These are phyloP conservation scores for Kwoniella shandongensis DNA, from an alignment of 768 basidiomycete genomes.

Conservation along the genomic window DNA sequence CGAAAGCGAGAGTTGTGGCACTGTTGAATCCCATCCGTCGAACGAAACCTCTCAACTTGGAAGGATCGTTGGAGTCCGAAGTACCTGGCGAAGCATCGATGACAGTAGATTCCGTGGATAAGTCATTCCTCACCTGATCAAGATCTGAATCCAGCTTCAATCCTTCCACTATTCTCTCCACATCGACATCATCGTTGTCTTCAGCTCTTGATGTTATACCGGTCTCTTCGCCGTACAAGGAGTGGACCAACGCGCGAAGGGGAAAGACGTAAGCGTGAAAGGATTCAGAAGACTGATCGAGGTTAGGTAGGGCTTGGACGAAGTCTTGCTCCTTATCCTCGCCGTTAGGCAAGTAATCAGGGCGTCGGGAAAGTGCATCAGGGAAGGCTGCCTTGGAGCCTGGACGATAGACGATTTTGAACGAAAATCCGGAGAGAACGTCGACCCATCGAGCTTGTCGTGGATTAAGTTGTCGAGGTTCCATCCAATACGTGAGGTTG, in stretches of 20 bases:
- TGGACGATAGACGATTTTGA: conserved; percentile 26
- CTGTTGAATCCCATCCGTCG: no score
- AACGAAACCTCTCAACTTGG: no score
- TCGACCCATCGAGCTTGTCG: conserved; percentile 57
- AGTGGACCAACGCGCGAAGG: neutral
- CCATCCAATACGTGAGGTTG: conserved; percentile 10
- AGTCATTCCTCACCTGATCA: neutral
- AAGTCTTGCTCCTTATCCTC: neutral
- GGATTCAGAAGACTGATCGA: no score
- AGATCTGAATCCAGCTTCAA: neutral
- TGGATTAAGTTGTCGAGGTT: conserved; percentile 53
- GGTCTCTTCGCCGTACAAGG: neutral
- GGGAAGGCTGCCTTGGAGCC: conserved; percentile 12
- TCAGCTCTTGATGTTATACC: no score
- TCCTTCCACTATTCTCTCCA: neutral
- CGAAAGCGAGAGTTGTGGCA: no score
- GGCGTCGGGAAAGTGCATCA: conserved; percentile 21
- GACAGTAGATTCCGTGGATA: neutral
- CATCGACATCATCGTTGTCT: neutral
- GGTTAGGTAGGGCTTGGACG: conserved; percentile 2
- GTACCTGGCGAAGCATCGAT: neutral
- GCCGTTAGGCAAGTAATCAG: conserved; percentile 8
- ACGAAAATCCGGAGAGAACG: conserved; percentile 12
- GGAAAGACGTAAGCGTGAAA: no score
- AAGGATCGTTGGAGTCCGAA: no score